A percentile compares a stretch with the other conserved stretches of the same genome.
Conservation (phyloP, 176 grass and related monocot genomes). For the Paspalum notatum region DNA sequence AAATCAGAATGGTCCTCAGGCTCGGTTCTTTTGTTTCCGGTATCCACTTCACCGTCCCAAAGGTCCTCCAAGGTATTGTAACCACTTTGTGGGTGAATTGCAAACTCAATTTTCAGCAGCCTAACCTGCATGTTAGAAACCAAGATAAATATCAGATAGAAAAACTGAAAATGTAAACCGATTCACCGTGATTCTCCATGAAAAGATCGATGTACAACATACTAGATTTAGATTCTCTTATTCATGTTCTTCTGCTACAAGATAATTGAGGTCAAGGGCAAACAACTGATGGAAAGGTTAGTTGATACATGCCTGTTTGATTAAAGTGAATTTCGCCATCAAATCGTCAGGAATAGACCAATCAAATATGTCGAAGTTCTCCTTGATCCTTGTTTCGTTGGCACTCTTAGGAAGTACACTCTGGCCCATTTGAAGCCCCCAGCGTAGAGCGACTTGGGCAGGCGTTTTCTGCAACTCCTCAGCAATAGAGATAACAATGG, state of each 20-base stretch:
- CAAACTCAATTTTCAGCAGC: slow-evolving; percentile 29
- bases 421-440: slow-evolving; percentile 63
- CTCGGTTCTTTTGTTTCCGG: not conserved
- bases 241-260: not conserved
- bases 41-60: slow-evolving; percentile 48
- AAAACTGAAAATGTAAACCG: not conserved
- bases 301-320: slow-evolving; percentile 42
- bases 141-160: slow-evolving; percentile 21
- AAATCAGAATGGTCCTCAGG: not conserved
- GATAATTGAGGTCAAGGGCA: not conserved
- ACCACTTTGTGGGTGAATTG: slow-evolving; percentile 33
- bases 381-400: slow-evolving; percentile 50
- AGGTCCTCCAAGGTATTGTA: slow-evolving; percentile 60
- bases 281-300: not conserved
- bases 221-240: too few species aligned
- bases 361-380: slow-evolving; percentile 55
- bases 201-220: too few species aligned
- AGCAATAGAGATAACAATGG: slow-evolving; percentile 47
- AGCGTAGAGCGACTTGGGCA: slow-evolving; percentile 56
- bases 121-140: slow-evolving; percentile 43
- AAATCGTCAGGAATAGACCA: slow-evolving; percentile 62
- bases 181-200: too few species aligned
- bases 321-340: slow-evolving; percentile 46
- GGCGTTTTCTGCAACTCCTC: slow-evolving; percentile 58
- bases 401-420: slow-evolving; percentile 58